Conservation (phyloP, 805 yeast species). For the Candida ficus region DNA sequence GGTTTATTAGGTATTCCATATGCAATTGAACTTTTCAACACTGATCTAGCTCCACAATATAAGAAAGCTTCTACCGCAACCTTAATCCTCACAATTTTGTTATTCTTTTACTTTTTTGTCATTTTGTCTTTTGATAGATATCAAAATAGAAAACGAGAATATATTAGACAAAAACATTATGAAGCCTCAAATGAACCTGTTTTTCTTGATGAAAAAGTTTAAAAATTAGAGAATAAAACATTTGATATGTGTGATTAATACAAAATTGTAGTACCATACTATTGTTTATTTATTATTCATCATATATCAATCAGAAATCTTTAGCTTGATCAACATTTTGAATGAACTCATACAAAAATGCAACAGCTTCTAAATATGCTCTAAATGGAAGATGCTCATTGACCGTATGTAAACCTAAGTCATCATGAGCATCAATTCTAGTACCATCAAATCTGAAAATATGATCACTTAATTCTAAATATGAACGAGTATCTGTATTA, state of each 20-base stretch:
- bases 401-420: slow-evolving; percentile 45
- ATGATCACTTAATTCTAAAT: slow-evolving; percentile 48
- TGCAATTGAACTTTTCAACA: slow-evolving; percentile 12
- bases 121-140: slow-evolving; percentile 19
- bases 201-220: too few relatives aligned
- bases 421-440: slow-evolving; percentile 7
- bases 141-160: slow-evolving; percentile 18
- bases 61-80: slow-evolving; percentile 14
- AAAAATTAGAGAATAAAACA: too few relatives aligned
- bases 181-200: too few relatives aligned
- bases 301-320: too few relatives aligned
- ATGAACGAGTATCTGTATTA: slow-evolving; percentile 56
- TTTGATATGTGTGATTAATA: too few relatives aligned
- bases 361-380: slow-evolving; percentile 54
- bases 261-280: too few relatives aligned
- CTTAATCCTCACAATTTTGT: slow-evolving; percentile 5
- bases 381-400: slow-evolving; percentile 52
- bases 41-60: slow-evolving; percentile 18
- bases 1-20: slow-evolving; percentile 17
- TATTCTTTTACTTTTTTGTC: slow-evolving; percentile 14
- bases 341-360: slow-evolving; percentile 48
- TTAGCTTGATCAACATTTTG: slow-evolving; percentile 1
- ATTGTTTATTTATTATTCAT: too few relatives aligned
- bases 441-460: slow-evolving; percentile 42
- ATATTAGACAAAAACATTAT: slow-evolving; percentile 6